phyloP scores from a whole-genome alignment of 2,329 filamentous ascomycete species.

The Stagonosporopsis cucurbitacearum region DNA sequence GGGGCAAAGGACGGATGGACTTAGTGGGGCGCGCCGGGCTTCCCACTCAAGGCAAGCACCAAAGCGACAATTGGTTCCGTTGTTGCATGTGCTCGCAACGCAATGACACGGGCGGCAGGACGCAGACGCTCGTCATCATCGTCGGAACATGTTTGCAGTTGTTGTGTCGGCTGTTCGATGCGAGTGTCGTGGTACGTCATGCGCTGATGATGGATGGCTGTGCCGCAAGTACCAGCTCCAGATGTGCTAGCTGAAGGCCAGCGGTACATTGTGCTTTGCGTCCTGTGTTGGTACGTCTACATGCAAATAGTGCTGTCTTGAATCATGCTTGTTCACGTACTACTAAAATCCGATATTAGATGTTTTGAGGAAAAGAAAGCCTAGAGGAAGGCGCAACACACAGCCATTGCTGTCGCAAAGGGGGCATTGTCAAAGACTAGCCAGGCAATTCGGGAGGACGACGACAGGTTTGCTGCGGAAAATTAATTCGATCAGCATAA shows the following conservation, averaged over 20 bases:
- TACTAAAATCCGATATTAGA: no score
- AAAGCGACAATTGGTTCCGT: constrained; percentile 3
- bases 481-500: constrained; percentile 12
- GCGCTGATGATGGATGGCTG: constrained; percentile 7
- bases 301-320: background rate
- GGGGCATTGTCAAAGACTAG: background rate
- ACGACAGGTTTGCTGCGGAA: constrained; percentile 6
- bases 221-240: background rate
- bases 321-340: background rate
- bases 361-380: background rate
- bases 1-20: constrained; percentile 14
- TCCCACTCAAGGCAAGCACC: constrained; percentile 22
- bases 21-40: constrained; percentile 23
- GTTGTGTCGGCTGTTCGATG: constrained; percentile 9
- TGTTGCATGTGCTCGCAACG: constrained; percentile 13
- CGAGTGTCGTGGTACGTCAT: constrained; percentile 24
- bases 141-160: constrained; percentile 19
- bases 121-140: constrained; percentile 33
- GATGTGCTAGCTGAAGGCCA: constrained; percentile 3
- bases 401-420: background rate
- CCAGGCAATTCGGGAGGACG: background rate
- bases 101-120: constrained; percentile 19
- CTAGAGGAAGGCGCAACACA: background rate
- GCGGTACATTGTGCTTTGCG: background rate
- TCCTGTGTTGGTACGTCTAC: background rate